Conservation (phyloP, 1,139 yeast species). For the Saccharomycopsis hybrid region DNA sequence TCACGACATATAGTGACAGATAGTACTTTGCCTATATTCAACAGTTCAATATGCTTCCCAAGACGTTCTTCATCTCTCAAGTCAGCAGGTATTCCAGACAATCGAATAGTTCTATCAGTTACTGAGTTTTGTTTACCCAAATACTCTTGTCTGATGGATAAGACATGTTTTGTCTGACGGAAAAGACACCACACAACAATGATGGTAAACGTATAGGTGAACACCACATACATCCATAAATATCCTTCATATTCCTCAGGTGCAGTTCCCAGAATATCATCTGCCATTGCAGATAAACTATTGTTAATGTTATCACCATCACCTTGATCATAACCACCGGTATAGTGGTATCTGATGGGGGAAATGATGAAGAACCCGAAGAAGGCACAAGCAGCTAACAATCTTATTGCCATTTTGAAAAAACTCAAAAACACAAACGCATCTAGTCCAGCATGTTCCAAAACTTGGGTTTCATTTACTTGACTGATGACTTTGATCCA, state of each 20-base stretch:
- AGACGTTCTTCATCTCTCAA: conserved; percentile 64
- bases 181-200: conserved; percentile 57
- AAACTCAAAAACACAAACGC: conserved; percentile 70
- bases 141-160: conserved; percentile 71
- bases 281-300: conserved; percentile 22
- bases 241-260: conserved; percentile 35
- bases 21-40: conserved; percentile 76
- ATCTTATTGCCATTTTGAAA: conserved; percentile 68
- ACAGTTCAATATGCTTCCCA: conserved; percentile 64
- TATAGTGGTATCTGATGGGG: conserved; percentile 64
- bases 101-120: conserved; percentile 84
- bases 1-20: conserved; percentile 74
- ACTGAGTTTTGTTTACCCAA: conserved; percentile 85
- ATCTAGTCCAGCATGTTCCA: conserved; percentile 60
- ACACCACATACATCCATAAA: conserved; percentile 76
- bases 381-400: conserved; percentile 49
- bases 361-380: conserved; percentile 63
- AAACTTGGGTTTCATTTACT: conserved; percentile 46
- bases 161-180: conserved; percentile 64
- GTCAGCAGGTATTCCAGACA: conserved; percentile 88
- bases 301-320: conserved; percentile 34
- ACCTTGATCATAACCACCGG: conserved; percentile 58
- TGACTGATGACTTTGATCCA: conserved; percentile 45
- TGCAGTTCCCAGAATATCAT: conserved; percentile 15
- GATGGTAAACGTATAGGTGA: conserved; percentile 78